phyloP scores from a whole-genome alignment of 352 stramenopile genomes.

The Phytophthora aleatoria region DNA sequence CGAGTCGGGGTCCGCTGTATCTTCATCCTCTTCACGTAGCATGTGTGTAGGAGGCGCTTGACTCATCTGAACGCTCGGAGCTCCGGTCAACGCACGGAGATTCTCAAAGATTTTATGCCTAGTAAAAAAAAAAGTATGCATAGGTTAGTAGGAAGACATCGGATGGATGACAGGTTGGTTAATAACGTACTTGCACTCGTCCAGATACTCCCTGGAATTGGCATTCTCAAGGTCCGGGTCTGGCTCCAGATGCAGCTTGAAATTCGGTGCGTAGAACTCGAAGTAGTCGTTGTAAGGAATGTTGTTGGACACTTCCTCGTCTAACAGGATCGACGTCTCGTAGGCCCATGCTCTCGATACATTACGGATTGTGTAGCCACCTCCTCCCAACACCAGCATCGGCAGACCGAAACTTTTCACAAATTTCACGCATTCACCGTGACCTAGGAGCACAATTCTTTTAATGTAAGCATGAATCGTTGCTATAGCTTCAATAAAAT shows the following conservation, averaged over 20 bases:
- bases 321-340: constrained; percentile 95
- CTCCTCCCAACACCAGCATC: constrained; percentile 82
- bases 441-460: constrained; percentile 33
- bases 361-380: constrained; percentile 89
- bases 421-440: constrained; percentile 82
- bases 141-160: background rate
- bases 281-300: constrained; percentile 90
- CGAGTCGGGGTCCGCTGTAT: constrained; percentile 66
- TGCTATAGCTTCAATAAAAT: background rate
- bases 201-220: constrained; percentile 86
- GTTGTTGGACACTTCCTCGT: constrained; percentile 82
- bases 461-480: background rate
- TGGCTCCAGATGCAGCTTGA: constrained; percentile 86
- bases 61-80: constrained; percentile 84
- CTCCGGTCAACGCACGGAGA: constrained; percentile 68
- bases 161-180: background rate
- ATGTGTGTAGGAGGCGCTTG: constrained; percentile 73
- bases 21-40: constrained; percentile 83
- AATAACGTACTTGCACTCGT: constrained; percentile 81
- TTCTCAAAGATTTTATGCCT: constrained; percentile 90
- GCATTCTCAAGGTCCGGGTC: constrained; percentile 79
- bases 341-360: constrained; percentile 96
- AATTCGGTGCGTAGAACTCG: constrained; percentile 83
- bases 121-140: background rate
- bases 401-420: constrained; percentile 90